phyloP scores from a whole-genome alignment of 176 grass and related monocot genomes.

The Zizania latifolia region DNA sequence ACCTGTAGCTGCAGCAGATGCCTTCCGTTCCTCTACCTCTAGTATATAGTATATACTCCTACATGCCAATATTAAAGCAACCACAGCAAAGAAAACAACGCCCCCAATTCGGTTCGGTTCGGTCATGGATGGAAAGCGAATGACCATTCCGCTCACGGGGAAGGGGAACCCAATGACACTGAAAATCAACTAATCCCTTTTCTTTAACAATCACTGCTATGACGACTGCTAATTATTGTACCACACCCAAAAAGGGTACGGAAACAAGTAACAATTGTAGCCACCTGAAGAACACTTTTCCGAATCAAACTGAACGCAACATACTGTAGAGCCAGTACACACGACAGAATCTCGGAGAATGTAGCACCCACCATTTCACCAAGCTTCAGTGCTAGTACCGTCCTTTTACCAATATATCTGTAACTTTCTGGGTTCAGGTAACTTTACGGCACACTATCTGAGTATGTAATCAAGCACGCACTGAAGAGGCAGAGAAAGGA shows the following conservation, averaged over 20 bases:
- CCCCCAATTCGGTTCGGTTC: background rate
- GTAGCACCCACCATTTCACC: background rate
- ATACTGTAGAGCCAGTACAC: too few species aligned
- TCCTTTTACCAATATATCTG: background rate
- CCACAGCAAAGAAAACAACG: background rate
- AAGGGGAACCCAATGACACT: too few species aligned
- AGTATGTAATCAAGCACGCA: background rate
- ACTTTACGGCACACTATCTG: background rate
- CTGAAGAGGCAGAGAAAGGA: background rate
- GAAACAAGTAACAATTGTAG: background rate
- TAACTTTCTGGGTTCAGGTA: background rate
- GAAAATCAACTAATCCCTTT: background rate
- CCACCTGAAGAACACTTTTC: background rate
- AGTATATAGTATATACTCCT: too few species aligned
- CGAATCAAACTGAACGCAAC: background rate
- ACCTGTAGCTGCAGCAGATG: background rate
- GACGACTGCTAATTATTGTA: background rate
- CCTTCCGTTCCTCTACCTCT: too few species aligned
- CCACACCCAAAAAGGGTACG: background rate
- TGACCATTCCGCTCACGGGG: too few species aligned
- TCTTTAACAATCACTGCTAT: background rate
- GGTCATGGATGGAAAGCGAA: background rate
- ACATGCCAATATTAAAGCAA: background rate
- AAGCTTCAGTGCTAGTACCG: background rate
- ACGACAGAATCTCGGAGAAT: background rate